Evolutionary conservation across 371 early-diverging fungal species (phyloP), one percentile per base, ranked within the genome.

Genomic region (Mucor plumbeus): DNA sequence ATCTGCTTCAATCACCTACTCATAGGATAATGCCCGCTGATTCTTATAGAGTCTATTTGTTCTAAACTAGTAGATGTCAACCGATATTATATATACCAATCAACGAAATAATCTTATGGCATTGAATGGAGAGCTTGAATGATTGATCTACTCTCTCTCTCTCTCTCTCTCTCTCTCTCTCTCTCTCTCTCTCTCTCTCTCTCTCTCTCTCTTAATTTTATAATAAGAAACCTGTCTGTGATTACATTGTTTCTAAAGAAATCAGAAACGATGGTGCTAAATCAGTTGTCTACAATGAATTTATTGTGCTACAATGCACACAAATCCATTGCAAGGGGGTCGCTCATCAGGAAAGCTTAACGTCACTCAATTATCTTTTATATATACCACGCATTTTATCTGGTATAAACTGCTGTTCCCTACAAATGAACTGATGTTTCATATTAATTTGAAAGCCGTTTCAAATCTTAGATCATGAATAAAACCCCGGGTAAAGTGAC

Each of bases 401-500:
- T 50, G 5, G n/a, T 8, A 11, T 17, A 50, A 19, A 26, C 50
- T 19, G n/a, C 4, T 44, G 50, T 21, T 50, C 26, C 26, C 50
- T 50, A 10, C 4, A 19, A 10, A 50, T 50, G 50, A 50, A 50
- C 50, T 50, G 50, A 50, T 50, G 50, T 50, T 50, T 55, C 55
- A 35, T 34, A 55, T 11, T 5, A 50, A 21, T 35, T 55, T 31
- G 35, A 13, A 55, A 33, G 35, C 35, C 55, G 55, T 55, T 55
- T 58, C 58, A 58, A 35, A 58, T n/a, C 13, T 26, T 26, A 26
- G 44, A 50, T 50, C 50, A 11, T 19, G 19, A 58, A 58, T 58
- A 38, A 58, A 58, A 58, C 58, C 58, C 58, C 58, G 38, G 58
- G 19, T 47, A 40, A 63, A 50, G 63, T 50, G 63, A 14, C 44